A percentile compares a stretch with the other conserved stretches of the same genome.
These are phyloP conservation scores for Mortierella sp. DNA, from an alignment of 371 early-diverging fungal species.

Conservation along the genomic window DNA sequence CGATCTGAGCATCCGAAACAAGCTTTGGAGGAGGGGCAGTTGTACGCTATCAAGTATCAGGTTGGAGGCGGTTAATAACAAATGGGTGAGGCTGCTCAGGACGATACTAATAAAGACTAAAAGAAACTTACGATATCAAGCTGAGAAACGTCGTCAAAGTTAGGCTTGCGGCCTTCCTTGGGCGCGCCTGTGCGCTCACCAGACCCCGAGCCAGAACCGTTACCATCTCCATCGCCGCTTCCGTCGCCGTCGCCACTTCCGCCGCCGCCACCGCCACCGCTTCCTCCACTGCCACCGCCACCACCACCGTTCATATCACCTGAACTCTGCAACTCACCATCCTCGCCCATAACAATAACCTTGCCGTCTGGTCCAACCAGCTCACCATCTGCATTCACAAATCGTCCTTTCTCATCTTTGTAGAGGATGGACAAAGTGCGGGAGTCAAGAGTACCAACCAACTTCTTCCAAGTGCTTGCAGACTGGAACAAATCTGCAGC, in stretches of 20 bases:
- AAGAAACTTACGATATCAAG: constrained; percentile 68
- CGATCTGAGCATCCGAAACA: constrained; percentile 59
- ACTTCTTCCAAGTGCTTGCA: constrained; percentile 79
- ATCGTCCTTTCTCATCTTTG: constrained; percentile 65
- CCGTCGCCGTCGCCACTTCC: constrained; percentile 56
- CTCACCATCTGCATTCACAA: constrained; percentile 40
- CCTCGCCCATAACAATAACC: constrained; percentile 22
- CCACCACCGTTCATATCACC: constrained; percentile 18
- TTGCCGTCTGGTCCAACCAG: constrained; percentile 46
- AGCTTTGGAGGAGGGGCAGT: constrained; percentile 57
- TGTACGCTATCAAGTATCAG: constrained; percentile 34
- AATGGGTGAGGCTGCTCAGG: not conserved
- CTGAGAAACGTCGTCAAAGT: constrained; percentile 74
- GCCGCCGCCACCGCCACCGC: constrained; percentile 58
- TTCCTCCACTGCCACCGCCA: constrained; percentile 58
- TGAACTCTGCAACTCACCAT: constrained; percentile 24
- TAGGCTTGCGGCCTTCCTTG: constrained; percentile 74
- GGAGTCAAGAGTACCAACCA: constrained; percentile 78
- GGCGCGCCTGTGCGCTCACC: constrained; percentile 56
- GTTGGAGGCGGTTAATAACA: not conserved
- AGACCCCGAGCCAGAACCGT: constrained; percentile 60
- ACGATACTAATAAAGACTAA: too few relatives aligned
- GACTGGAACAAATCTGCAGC: constrained; percentile 68
- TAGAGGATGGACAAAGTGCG: constrained; percentile 74
- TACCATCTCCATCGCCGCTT: constrained; percentile 45